Conservation (phyloP, 2,329 filamentous ascomycete genomes). For the Neofusicoccum parvum region DNA sequence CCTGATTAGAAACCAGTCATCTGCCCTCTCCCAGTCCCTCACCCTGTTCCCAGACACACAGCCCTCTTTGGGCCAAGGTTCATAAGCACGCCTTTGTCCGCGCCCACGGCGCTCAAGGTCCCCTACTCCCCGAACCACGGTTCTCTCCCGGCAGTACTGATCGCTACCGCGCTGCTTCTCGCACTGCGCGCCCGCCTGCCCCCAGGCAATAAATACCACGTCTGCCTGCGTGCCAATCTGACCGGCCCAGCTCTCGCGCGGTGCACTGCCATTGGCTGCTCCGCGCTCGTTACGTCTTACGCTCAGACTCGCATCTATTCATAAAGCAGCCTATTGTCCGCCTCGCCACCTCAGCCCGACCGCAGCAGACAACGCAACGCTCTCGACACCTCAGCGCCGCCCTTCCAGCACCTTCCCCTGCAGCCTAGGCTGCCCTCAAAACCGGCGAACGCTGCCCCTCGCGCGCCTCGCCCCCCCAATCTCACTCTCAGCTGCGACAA, state of each 20-base stretch:
- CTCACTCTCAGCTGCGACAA: slow-evolving; percentile 7
- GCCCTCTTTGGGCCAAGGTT: slow-evolving; percentile 13
- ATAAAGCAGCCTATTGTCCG: slow-evolving; percentile 21
- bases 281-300: slow-evolving; percentile 17
- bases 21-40: slow-evolving; percentile 18
- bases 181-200: background rate
- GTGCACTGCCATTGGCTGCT: slow-evolving; percentile 21
- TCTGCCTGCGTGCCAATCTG: slow-evolving; percentile 18
- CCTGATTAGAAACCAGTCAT: slow-evolving; percentile 22
- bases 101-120: slow-evolving; percentile 3
- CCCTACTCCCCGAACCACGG: slow-evolving; percentile 1
- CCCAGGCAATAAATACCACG: slow-evolving; percentile 8
- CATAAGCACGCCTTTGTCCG: slow-evolving; percentile 21
- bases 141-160: background rate
- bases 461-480: background rate
- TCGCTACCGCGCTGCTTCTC: background rate
- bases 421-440: slow-evolving; percentile 14
- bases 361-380: slow-evolving; percentile 21
- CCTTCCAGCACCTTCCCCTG: slow-evolving; percentile 21
- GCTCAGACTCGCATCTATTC: slow-evolving; percentile 20
- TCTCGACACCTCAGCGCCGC: slow-evolving; percentile 17
- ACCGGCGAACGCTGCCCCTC: background rate
- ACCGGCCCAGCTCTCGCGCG: slow-evolving; percentile 14
- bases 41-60: slow-evolving; percentile 14
- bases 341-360: slow-evolving; percentile 21